Evolutionary conservation across 805 yeast genomes (phyloP).

Genomic region (Lipomyces sp.): DNA sequence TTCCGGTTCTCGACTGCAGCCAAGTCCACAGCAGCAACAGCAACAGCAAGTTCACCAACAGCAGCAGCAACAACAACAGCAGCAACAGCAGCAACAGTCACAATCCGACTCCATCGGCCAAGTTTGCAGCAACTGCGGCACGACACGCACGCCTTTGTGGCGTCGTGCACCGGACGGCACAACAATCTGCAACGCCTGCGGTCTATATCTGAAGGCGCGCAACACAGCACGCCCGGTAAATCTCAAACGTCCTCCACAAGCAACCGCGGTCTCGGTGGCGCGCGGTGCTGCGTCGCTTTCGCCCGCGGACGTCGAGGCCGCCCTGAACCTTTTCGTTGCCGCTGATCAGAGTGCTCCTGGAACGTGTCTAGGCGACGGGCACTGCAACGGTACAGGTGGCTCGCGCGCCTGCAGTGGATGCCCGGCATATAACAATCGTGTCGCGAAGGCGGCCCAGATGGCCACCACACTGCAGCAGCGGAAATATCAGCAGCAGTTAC

Average conservation of each 20-base stretch:
- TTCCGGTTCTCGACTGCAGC: too few species aligned
- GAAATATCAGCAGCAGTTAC: not conserved
- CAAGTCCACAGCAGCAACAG: too few species aligned
- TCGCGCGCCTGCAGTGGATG: constrained; percentile 75
- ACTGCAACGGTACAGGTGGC: constrained; percentile 88
- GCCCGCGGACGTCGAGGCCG: not conserved
- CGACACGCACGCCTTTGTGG: constrained; percentile 93
- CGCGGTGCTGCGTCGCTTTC: not conserved
- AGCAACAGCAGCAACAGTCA: not conserved
- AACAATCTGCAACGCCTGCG: constrained; percentile 95
- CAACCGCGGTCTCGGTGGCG: not conserved
- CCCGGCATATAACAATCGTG: constrained; percentile 74
- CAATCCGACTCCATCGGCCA: constrained; percentile 37
- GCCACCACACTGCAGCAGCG: constrained; percentile 3
- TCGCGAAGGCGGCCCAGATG: constrained; percentile 29
- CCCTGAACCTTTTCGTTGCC: constrained; percentile 5
- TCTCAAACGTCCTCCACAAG: constrained; percentile 48
- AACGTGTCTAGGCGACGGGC: constrained; percentile 70
- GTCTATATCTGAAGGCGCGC: constrained; percentile 64
- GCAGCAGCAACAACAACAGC: not conserved
- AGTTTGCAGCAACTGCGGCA: constrained; percentile 84
- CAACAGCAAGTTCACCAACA: not conserved
- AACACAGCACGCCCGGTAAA: constrained; percentile 64
- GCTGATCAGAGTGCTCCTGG: constrained; percentile 39
- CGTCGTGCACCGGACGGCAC: constrained; percentile 88